phyloP scores from a whole-genome alignment of 306 rosid genomes.

The Sesbania bispinosa region DNA sequence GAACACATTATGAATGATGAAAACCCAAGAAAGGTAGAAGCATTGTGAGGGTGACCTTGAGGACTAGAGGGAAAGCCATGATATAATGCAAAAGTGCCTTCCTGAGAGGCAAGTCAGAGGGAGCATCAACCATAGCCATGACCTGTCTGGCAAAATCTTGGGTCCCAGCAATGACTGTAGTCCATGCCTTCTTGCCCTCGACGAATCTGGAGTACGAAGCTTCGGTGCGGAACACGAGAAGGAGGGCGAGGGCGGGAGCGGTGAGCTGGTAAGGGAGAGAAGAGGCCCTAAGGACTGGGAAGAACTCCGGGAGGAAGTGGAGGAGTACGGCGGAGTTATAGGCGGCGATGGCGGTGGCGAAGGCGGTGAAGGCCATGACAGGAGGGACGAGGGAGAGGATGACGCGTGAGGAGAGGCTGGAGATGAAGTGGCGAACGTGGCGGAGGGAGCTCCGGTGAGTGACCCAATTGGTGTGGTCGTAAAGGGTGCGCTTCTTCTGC shows the following conservation, averaged over 20 bases:
- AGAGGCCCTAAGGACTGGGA: constrained; percentile 57
- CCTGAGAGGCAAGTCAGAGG: constrained; percentile 46
- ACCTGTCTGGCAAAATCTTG: constrained; percentile 70
- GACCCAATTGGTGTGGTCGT: constrained; percentile 63
- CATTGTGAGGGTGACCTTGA: constrained; percentile 59
- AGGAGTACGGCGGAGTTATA: constrained; percentile 56
- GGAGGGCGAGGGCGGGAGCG: constrained; percentile 81
- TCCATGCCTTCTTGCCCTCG: constrained; percentile 92
- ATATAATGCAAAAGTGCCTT: constrained; percentile 70
- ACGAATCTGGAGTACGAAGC: constrained; percentile 79
- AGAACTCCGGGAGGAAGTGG: constrained; percentile 50
- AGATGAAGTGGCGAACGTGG: constrained; percentile 70
- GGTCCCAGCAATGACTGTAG: constrained; percentile 52
- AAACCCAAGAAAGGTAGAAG: neutral
- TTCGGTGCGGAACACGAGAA: constrained; percentile 84
- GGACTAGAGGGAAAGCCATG: constrained; percentile 72
- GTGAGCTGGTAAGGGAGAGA: constrained; percentile 82
- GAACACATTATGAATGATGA: neutral
- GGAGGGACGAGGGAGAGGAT: constrained; percentile 75
- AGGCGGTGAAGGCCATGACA: constrained; percentile 58
- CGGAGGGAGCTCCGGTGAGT: constrained; percentile 82
- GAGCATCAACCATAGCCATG: constrained; percentile 36
- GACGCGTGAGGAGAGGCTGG: constrained; percentile 79
- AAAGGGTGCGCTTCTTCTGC: constrained; percentile 50
- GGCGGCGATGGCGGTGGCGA: constrained; percentile 55